These are phyloP conservation scores for Hawksworthiomyces lignivorus DNA, from an alignment of 2,329 filamentous ascomycete species.

Conservation along the genomic window DNA sequence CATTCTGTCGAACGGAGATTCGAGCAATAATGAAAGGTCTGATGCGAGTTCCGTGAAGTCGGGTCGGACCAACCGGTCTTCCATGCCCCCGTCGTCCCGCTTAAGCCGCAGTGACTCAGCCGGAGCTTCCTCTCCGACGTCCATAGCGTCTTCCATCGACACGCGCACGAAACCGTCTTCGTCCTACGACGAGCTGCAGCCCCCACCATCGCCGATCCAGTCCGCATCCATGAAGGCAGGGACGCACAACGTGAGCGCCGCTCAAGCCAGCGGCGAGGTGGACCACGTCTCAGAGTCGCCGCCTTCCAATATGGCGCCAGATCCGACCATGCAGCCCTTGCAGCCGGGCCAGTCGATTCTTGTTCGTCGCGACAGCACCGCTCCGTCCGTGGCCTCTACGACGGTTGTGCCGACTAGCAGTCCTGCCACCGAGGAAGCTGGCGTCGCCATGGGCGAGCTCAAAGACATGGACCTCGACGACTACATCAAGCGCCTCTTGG, in stretches of 20 bases:
- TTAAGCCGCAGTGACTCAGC: slow-evolving; percentile 36
- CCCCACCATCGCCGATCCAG: slow-evolving; percentile 82
- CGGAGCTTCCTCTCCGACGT: slow-evolving; percentile 31
- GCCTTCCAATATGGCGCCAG: slow-evolving; percentile 56
- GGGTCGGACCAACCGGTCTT: slow-evolving; percentile 50
- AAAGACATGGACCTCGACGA: slow-evolving; percentile 94
- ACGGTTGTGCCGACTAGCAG: slow-evolving; percentile 32
- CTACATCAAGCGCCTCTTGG: slow-evolving; percentile 88
- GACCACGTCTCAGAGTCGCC: slow-evolving; percentile 90
- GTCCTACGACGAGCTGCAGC: slow-evolving; percentile 42
- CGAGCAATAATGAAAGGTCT: slow-evolving; percentile 47
- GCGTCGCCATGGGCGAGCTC: slow-evolving; percentile 79
- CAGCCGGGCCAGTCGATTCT: slow-evolving; percentile 85
- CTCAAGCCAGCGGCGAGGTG: slow-evolving; percentile 82
- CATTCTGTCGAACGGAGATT: slow-evolving; percentile 55
- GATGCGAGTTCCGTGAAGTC: slow-evolving; percentile 73
- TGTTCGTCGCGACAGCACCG: slow-evolving; percentile 66
- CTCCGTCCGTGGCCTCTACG: slow-evolving; percentile 26
- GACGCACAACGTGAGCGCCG: slow-evolving; percentile 70
- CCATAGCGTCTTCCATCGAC: slow-evolving; percentile 32
- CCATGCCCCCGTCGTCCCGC: slow-evolving; percentile 28
- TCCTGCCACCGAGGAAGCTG: slow-evolving; percentile 18
- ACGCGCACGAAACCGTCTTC: slow-evolving; percentile 31
- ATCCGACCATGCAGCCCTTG: slow-evolving; percentile 44
- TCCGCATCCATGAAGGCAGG: slow-evolving; percentile 65